Evolutionary conservation across 2,329 filamentous ascomycete species (phyloP).

Genomic region (Nemania bipapillata): DNA sequence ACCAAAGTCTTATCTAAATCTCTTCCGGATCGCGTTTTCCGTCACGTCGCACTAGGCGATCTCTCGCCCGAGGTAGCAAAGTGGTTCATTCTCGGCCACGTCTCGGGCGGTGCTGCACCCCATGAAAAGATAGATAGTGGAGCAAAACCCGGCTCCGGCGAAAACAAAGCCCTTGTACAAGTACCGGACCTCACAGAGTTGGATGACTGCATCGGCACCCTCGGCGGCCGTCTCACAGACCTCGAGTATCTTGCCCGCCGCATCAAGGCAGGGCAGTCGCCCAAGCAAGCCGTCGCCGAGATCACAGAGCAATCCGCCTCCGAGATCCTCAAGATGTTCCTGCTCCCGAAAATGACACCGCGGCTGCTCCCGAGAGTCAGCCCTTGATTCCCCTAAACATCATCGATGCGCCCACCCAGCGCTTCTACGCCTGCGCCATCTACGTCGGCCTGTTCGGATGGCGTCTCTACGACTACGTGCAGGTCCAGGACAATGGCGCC

Average conservation of each 20-base stretch:
- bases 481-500: conserved; percentile 79
- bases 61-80: conserved; percentile 87
- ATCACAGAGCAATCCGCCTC: conserved; percentile 90
- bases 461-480: conserved; percentile 87
- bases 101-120: conserved; percentile 64
- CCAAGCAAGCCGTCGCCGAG: conserved; percentile 81
- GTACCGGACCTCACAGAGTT: conserved; percentile 71
- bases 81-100: conserved; percentile 85
- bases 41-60: conserved; percentile 85
- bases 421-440: conserved; percentile 84
- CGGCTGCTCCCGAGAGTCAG: conserved; percentile 49
- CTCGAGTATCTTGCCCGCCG: conserved; percentile 92
- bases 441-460: conserved; percentile 81
- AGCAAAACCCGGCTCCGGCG: conserved; percentile 43
- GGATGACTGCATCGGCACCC: conserved; percentile 80
- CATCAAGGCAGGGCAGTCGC: conserved; percentile 86
- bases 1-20: conserved; percentile 87
- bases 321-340: conserved; percentile 92
- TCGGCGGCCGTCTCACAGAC: conserved; percentile 94
- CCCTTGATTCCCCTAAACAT: conserved; percentile 84
- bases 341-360: conserved; percentile 58
- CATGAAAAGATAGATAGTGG: conserved; percentile 47
- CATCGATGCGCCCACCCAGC: conserved; percentile 89
- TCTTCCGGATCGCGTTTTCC: conserved; percentile 89
- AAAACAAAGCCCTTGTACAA: conserved; percentile 46